These are phyloP conservation scores for Cyclotella cryptica DNA, from an alignment of 108 stramenopile genomes.

Conservation along the genomic window DNA sequence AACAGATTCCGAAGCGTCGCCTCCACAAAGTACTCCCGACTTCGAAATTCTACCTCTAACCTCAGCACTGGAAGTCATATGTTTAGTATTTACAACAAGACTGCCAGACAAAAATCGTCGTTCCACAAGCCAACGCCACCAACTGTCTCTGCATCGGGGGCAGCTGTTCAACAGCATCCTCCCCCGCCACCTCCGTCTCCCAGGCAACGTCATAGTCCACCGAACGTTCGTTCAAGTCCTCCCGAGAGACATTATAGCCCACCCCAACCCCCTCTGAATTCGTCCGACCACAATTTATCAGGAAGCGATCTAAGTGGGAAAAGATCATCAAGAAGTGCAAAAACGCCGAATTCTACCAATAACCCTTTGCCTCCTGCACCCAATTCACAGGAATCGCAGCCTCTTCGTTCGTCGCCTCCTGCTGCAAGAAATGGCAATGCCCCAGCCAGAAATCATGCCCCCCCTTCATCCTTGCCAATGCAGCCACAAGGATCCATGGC, in stretches of 20 bases:
- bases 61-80: slow-evolving; percentile 3
- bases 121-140: background rate
- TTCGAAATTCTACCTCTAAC: background rate
- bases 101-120: background rate
- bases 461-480: background rate
- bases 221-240: background rate
- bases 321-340: background rate
- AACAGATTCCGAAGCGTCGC: slow-evolving; percentile 18
- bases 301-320: background rate
- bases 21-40: slow-evolving; percentile 10
- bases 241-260: background rate
- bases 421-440: slow-evolving; percentile 1
- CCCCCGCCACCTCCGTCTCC: slow-evolving; percentile 2
- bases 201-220: background rate
- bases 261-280: background rate
- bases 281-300: background rate
- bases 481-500: slow-evolving; percentile 1
- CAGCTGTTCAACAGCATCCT: background rate
- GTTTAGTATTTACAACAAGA: slow-evolving; percentile 32
- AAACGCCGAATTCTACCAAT: too few relatives aligned
- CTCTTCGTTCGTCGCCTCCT: background rate
- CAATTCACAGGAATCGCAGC: background rate
- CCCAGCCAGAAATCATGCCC: background rate
- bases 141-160: background rate
- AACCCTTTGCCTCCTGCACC: background rate